Evolutionary conservation across 306 rosid species (phyloP), one percentile per base, ranked within the genome.

Genomic region (Fragaria iinumae): DNA sequence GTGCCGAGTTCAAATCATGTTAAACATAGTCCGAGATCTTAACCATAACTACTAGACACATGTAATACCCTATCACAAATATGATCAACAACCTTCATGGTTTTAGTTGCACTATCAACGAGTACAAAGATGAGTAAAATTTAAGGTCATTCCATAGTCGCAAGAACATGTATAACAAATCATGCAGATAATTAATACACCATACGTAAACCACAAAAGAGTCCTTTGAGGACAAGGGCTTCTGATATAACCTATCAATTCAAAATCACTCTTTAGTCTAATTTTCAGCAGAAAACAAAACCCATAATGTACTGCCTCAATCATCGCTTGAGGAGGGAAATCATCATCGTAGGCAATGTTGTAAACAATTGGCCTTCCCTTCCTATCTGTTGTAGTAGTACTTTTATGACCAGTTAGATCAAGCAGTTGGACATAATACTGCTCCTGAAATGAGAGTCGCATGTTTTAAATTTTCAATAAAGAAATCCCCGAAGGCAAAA

Each of bases 391-490:
- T 8, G 16, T 3, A 34, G 63, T 3, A 34, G 36, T 44, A 6
- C 18, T 77, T 65, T 69, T 8, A 52, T 18, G 82, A 43, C 66
- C 47, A 71, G 69, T 71, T n/a, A 6, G 72, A 48, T 84, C 88
- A 90, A 32, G 85, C 91, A 25, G 81, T 86, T 56, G 90, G 86
- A 82, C 91, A 90, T 25, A 27, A 27, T 65, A 87, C 59, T 72
- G 89, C 77, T 52, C 91, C 93, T 91, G 86, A 82, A 78, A 83
- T 48, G 71, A 52, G 6, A 71, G 77, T 76, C 21, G 5, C 0
- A 4, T 29, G 32, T 29, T 29, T 29, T 29, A 29, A 29, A 2
- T 29, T 43, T 16, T 49, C 10, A 69, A 20, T 8, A 38, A 67
- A 6, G 12, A 60, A 27, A 29, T 18, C 29, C 2, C 16, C 38